Evolutionary conservation across 2,329 filamentous ascomycete genomes (phyloP), one percentile per base, ranked within the genome.

Genomic region (Pseudogymnoascus sp.): DNA sequence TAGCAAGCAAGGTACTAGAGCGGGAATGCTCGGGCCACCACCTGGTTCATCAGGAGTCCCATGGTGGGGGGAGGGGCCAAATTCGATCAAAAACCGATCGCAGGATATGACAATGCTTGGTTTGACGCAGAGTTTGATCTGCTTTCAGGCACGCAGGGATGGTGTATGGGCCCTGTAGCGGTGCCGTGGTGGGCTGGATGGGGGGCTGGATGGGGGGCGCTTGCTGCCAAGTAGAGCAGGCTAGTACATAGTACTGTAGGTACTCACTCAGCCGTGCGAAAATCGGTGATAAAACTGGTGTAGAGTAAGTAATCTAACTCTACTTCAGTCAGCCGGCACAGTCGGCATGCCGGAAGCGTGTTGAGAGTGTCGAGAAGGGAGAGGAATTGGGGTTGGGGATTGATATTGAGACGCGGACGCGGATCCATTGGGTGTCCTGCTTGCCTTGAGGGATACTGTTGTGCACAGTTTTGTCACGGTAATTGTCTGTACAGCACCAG

Each of bases 121-220:
- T 33, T 35, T 33, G 28, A 33, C 28, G 50, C 50, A 56, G 28
- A 56, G 50, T 56, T 56, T 56, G 50, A 56, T 56, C 50, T 56
- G 50, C 50, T 56, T 56, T 56, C 50, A 56, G 50, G 50, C 50
- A 56, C 6, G 50, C 50, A 56, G 50, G 50, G 50, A 56, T 56
- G 28, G 10, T 33, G 10, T 16, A 56, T 56, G 28, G 28, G 50
- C 50, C 50, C 50, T 25, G 23, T 56, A 33, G 50, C 50, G 50
- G 50, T 56, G 50, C 50, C 28, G 50, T 56, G 50, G 50, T 21
- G 50, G 50, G 25, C 50, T 33, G 10, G 18, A 56, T 31, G 50
- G 50, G 44, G n/a, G n/a, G 8, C 28, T 31, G 28, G 28, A 31
- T 31, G 50, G 50, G 44, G 28, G 28, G 44, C 50, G 50, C 50